Conservation (phyloP, 805 yeast species). For the Teunomyces atbi region DNA sequence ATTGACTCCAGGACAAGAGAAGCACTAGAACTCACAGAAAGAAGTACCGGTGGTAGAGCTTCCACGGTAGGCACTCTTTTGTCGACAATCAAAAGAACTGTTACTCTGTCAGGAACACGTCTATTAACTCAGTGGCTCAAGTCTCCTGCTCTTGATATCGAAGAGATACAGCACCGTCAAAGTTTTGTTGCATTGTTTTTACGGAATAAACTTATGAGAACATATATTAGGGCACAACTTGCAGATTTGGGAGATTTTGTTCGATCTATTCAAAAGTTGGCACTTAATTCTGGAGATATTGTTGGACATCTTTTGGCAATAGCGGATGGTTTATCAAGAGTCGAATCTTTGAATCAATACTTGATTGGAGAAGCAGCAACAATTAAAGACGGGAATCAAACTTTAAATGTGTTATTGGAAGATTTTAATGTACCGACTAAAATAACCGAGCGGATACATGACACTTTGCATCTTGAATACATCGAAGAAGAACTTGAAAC, state of each 20-base stretch:
- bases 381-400: slow-evolving; percentile 20
- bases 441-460: slow-evolving; percentile 42
- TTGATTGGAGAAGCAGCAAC: slow-evolving; percentile 19
- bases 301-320: slow-evolving; percentile 29
- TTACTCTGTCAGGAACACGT: slow-evolving; percentile 79
- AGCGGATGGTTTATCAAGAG: slow-evolving; percentile 29
- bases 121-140: slow-evolving; percentile 78
- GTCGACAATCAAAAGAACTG: slow-evolving; percentile 68
- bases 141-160: slow-evolving; percentile 66
- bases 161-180: slow-evolving; percentile 54
- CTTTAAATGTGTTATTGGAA: slow-evolving; percentile 19
- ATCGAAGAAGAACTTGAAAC: slow-evolving; percentile 7
- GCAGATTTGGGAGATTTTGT: slow-evolving; percentile 55
- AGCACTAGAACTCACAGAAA: slow-evolving; percentile 69
- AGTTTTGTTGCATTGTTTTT: slow-evolving; percentile 32
- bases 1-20: slow-evolving; percentile 79
- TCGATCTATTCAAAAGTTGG: slow-evolving; percentile 54
- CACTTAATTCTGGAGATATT: slow-evolving; percentile 34
- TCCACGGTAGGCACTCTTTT: slow-evolving; percentile 68
- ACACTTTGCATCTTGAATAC: slow-evolving; percentile 24
- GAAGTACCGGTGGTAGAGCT: slow-evolving; percentile 44
- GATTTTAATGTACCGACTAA: slow-evolving; percentile 38
- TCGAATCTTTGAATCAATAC: slow-evolving; percentile 15
- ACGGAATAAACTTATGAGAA: slow-evolving; percentile 18
- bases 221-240: slow-evolving; percentile 32